phyloP scores from a whole-genome alignment of 2,329 filamentous ascomycete genomes.

The Leptographium lundbergii region DNA sequence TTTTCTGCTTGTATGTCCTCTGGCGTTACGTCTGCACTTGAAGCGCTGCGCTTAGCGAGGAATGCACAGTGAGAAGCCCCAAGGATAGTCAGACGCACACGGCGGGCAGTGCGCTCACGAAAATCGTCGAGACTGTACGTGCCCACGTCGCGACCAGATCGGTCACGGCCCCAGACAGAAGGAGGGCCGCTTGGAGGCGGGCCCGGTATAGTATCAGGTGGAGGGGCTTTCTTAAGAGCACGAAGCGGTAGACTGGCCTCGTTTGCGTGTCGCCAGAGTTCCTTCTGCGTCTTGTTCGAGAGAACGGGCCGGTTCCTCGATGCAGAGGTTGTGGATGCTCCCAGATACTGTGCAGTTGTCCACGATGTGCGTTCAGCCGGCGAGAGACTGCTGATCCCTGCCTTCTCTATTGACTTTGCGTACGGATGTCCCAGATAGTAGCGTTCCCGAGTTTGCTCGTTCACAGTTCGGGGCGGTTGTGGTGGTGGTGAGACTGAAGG shows the following conservation, averaged over 20 bases:
- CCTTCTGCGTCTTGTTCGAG: slow-evolving; percentile 36
- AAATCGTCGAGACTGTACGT: slow-evolving; percentile 35
- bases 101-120: slow-evolving; percentile 27
- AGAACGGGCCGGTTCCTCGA: slow-evolving; percentile 14
- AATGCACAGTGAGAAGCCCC: slow-evolving; percentile 33
- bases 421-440: slow-evolving; percentile 38
- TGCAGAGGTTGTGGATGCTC: slow-evolving; percentile 26
- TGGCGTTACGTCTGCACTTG: slow-evolving; percentile 15
- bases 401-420: slow-evolving; percentile 30
- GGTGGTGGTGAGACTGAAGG: slow-evolving; percentile 16
- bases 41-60: slow-evolving; percentile 21
- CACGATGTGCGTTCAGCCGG: slow-evolving; percentile 36
- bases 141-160: slow-evolving; percentile 33
- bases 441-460: slow-evolving; percentile 32
- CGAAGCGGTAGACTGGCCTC: slow-evolving; percentile 39
- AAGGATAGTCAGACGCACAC: slow-evolving; percentile 29
- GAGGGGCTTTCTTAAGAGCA: slow-evolving; percentile 16
- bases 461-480: slow-evolving; percentile 28
- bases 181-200: slow-evolving; percentile 9
- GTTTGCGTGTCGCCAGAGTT: slow-evolving; percentile 44
- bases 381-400: slow-evolving; percentile 31
- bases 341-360: slow-evolving; percentile 32
- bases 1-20: slow-evolving; percentile 34
- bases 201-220: neutral
- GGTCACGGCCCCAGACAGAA: slow-evolving; percentile 36